A percentile compares a stretch with the other conserved stretches of the same genome.
phyloP scores from a whole-genome alignment of 2,329 filamentous ascomycete genomes.

The Spiromastix sp. region DNA sequence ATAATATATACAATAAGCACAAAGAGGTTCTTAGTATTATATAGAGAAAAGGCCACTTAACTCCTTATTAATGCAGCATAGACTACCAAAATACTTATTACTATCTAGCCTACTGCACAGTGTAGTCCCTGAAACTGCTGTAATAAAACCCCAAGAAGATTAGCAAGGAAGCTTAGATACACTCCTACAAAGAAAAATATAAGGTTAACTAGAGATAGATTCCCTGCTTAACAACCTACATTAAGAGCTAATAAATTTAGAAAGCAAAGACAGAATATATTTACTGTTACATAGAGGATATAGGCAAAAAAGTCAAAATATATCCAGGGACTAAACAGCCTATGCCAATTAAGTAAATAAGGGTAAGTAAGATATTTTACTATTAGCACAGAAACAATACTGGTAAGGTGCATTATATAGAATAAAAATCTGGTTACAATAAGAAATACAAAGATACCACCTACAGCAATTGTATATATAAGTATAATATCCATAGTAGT shows the following conservation, averaged over 20 bases:
- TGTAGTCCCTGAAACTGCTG: slow-evolving; percentile 4
- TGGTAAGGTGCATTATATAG: slow-evolving; percentile 7
- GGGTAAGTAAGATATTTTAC: slow-evolving; percentile 16
- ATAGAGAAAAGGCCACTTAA: slow-evolving; percentile 34
- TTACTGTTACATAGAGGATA: slow-evolving; percentile 4
- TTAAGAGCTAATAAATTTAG: slow-evolving; percentile 1
- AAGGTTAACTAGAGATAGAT: slow-evolving; percentile 5
- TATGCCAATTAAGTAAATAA: slow-evolving; percentile 13
- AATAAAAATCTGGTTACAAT: slow-evolving; percentile 10
- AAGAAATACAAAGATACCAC: slow-evolving; percentile 15
- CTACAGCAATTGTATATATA: slow-evolving; percentile 15
- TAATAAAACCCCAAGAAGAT: slow-evolving; percentile 6
- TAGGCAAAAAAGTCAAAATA: slow-evolving; percentile 3
- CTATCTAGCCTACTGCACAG: slow-evolving; percentile 3
- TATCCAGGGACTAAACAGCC: slow-evolving; percentile 4
- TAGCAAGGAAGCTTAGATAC: slow-evolving; percentile 7
- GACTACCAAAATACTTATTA: not conserved
- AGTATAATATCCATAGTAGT: slow-evolving; percentile 6
- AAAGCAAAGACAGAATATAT: slow-evolving; percentile 6
- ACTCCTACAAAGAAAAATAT: slow-evolving; percentile 4
- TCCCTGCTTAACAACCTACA: slow-evolving; percentile 3
- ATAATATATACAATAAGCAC: slow-evolving; percentile 3
- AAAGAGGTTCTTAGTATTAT: slow-evolving; percentile 7
- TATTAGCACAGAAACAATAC: slow-evolving; percentile 7
- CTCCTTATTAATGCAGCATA: not conserved